Conservation (phyloP, 352 stramenopile genomes). For the Phytophthora idaei region DNA sequence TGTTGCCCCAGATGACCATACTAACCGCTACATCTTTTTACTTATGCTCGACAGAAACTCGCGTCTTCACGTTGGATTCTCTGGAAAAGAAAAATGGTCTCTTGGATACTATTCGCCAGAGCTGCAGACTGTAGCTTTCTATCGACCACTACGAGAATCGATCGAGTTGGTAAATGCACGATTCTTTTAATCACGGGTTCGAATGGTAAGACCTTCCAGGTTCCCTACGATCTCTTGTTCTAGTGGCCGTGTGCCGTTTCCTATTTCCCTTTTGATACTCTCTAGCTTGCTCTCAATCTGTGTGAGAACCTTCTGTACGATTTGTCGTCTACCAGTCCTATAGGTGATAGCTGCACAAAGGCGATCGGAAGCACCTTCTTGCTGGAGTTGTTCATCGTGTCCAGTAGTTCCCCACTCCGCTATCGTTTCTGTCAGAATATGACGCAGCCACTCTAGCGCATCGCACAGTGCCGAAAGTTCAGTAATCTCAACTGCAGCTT, state of each 20-base stretch:
- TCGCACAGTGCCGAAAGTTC: constrained; percentile 20
- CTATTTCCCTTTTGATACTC: constrained; percentile 1
- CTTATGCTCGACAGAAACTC: constrained; percentile 53
- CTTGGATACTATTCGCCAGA: constrained; percentile 50
- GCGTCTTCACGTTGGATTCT: constrained; percentile 67
- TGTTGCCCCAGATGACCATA: background rate
- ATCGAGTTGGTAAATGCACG: background rate
- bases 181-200: constrained; percentile 13
- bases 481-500: constrained; percentile 5
- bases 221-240: constrained; percentile 14
- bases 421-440: constrained; percentile 30
- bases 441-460: constrained; percentile 33
- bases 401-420: constrained; percentile 21
- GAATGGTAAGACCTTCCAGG: constrained; percentile 17
- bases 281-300: constrained; percentile 48
- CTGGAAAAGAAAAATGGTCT: constrained; percentile 58
- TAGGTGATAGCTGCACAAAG: constrained; percentile 54
- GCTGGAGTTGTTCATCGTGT: constrained; percentile 36
- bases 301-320: constrained; percentile 42
- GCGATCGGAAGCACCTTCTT: constrained; percentile 26
- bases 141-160: background rate
- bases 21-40: constrained; percentile 6
- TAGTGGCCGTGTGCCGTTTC: background rate
- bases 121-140: constrained; percentile 39
- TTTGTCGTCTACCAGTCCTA: constrained; percentile 46